These are phyloP conservation scores for Lavandula angustifolia DNA, from an alignment of 257 asterid genomes.

Conservation along the genomic window DNA sequence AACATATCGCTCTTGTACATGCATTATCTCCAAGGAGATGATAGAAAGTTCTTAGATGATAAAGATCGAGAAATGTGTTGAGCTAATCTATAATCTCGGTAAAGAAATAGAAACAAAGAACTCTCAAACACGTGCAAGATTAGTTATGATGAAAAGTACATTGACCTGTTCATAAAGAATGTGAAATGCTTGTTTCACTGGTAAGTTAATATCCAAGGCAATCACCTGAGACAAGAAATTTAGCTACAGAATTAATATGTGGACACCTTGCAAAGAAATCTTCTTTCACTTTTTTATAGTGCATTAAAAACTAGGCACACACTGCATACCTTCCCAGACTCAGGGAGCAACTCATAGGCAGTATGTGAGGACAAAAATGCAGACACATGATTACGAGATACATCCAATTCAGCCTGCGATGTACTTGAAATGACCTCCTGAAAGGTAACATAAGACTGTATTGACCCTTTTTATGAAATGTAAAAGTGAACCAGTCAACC, in stretches of 20 bases:
- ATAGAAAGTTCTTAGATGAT: not conserved
- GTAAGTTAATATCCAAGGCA: slow-evolving; percentile 70
- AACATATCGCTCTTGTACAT: slow-evolving; percentile 1
- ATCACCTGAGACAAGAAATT: slow-evolving; percentile 48
- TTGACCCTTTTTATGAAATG: slow-evolving; percentile 7
- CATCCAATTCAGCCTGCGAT: slow-evolving; percentile 59
- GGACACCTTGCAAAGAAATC: slow-evolving; percentile 16
- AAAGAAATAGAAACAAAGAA: slow-evolving; percentile 8
- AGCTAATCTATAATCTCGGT: not conserved
- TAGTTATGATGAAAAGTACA: slow-evolving; percentile 14
- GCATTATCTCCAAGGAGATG: slow-evolving; percentile 26
- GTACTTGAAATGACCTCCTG: slow-evolving; percentile 58
- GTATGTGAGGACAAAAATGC: slow-evolving; percentile 64
- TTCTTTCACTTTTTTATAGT: slow-evolving; percentile 1
- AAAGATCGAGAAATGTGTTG: not conserved
- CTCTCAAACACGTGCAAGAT: slow-evolving; percentile 1
- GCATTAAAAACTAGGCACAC: slow-evolving; percentile 15
- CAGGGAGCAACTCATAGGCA: slow-evolving; percentile 80
- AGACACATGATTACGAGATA: slow-evolving; percentile 62
- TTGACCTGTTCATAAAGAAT: slow-evolving; percentile 77
- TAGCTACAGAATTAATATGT: not conserved
- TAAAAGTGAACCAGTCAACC: not conserved
- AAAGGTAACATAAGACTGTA: slow-evolving; percentile 28
- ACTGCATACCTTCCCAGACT: slow-evolving; percentile 73
- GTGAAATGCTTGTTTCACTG: slow-evolving; percentile 82